phyloP scores from a whole-genome alignment of 495 filamentous ascomycete species.

The Aspergillus saccharolyticus region DNA sequence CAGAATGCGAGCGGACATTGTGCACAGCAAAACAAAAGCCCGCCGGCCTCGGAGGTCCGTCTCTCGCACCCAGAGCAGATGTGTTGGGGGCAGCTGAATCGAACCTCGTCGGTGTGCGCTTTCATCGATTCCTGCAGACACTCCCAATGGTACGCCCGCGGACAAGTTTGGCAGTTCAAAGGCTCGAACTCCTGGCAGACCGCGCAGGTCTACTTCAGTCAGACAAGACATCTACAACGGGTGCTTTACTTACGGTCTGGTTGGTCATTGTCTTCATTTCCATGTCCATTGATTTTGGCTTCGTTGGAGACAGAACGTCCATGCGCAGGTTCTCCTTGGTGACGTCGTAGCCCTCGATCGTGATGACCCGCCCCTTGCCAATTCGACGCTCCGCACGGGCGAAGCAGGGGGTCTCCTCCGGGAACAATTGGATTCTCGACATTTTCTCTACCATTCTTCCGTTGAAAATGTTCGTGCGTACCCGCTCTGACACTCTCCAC shows the following conservation, averaged over 20 bases:
- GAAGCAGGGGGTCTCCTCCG: conserved; percentile 23
- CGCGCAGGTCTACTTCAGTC: conserved; percentile 45
- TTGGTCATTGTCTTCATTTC: conserved; percentile 39
- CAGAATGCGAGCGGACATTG: conserved; percentile 55
- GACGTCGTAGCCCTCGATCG: conserved; percentile 56
- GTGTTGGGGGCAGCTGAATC: conserved; percentile 55
- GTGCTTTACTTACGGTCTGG: conserved; percentile 35
- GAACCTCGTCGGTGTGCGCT: conserved; percentile 28
- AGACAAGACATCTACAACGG: background rate
- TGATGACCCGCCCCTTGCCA: conserved; percentile 56
- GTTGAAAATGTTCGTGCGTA: conserved; percentile 56
- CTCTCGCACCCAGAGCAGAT: conserved; percentile 50
- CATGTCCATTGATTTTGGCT: conserved; percentile 34
- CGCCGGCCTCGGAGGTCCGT: conserved; percentile 52
- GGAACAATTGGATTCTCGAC: conserved; percentile 12
- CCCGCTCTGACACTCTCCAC: conserved; percentile 54
- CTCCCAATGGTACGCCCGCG: conserved; percentile 49
- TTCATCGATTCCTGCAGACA: conserved; percentile 40
- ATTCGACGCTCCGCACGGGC: conserved; percentile 39
- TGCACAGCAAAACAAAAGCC: conserved; percentile 55
- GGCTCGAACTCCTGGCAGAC: conserved; percentile 48
- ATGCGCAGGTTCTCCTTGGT: conserved; percentile 52
- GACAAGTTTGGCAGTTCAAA: conserved; percentile 48
- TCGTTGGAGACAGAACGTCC: conserved; percentile 34
- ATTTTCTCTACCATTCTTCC: conserved; percentile 32